Evolutionary conservation across 306 rosid genomes (phyloP).

Genomic region (Medicago arabica): DNA sequence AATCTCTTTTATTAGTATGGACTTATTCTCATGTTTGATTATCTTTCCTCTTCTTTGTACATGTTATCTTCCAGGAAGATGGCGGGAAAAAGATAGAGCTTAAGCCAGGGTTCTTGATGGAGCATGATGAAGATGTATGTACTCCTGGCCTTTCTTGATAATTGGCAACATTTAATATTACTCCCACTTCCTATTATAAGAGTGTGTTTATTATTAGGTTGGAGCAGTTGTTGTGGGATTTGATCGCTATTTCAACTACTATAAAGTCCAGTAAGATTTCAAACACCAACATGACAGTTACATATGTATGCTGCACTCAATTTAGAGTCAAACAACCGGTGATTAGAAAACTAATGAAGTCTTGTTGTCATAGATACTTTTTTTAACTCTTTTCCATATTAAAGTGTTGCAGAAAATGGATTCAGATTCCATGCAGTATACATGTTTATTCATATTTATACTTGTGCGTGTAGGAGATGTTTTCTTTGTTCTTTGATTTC

Average conservation of each 20-base stretch:
- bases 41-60: not conserved
- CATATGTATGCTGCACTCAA: conserved; percentile 12
- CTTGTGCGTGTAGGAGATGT: conserved; percentile 1
- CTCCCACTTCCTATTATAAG: conserved; percentile 22
- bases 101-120: conserved; percentile 94
- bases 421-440: not conserved
- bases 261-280: conserved; percentile 90
- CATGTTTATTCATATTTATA: conserved; percentile 6
- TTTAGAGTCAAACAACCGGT: conserved; percentile 19
- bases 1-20: conserved; percentile 1
- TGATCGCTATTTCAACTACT: conserved; percentile 97
- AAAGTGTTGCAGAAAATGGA: conserved; percentile 3
- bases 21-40: conserved; percentile 15
- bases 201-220: conserved; percentile 60
- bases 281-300: conserved; percentile 37
- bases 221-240: conserved; percentile 99
- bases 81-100: conserved; percentile 93
- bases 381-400: not conserved
- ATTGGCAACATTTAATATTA: not conserved
- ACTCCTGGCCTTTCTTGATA: conserved; percentile 41
- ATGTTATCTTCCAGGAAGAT: conserved; percentile 66
- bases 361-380: conserved; percentile 31
- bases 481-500: not conserved
- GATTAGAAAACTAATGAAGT: conserved; percentile 23
- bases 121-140: conserved; percentile 82